phyloP scores from a whole-genome alignment of 75 land plant genomes.

The Pinus albicaulis region DNA sequence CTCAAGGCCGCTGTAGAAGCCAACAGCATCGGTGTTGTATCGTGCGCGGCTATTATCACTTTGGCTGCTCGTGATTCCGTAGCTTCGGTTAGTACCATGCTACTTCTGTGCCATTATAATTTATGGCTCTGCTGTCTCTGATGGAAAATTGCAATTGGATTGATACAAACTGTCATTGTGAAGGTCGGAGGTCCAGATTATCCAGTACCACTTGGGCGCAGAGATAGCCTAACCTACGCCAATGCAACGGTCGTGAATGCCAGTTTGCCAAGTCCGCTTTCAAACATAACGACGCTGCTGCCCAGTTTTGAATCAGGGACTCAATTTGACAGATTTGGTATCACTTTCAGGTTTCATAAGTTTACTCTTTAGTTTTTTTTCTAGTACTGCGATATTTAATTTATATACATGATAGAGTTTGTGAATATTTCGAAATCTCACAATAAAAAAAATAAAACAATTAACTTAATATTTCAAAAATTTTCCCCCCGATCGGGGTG shows the following conservation, averaged over 20 bases:
- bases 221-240: not conserved
- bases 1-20: constrained; percentile 4
- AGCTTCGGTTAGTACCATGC: not conserved
- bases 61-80: constrained; percentile 4
- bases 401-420: too few species aligned
- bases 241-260: not conserved
- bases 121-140: not conserved
- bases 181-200: constrained; percentile 14
- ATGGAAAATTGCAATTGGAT: not conserved
- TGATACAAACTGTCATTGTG: not conserved
- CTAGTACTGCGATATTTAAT: too few species aligned
- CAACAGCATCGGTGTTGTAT: constrained; percentile 3
- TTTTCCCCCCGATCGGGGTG: too few species aligned
- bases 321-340: too few species aligned
- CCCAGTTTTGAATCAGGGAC: too few species aligned
- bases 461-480: too few species aligned
- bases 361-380: too few species aligned
- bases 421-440: too few species aligned
- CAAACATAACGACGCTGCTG: too few species aligned
- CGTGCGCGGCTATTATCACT: not conserved
- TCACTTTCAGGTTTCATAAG: too few species aligned
- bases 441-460: too few species aligned
- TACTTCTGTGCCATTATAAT: not conserved
- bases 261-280: not conserved
- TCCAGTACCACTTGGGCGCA: constrained; percentile 1